Conservation (phyloP, 169 alveolate species). For the Eimeria tenella region DNA sequence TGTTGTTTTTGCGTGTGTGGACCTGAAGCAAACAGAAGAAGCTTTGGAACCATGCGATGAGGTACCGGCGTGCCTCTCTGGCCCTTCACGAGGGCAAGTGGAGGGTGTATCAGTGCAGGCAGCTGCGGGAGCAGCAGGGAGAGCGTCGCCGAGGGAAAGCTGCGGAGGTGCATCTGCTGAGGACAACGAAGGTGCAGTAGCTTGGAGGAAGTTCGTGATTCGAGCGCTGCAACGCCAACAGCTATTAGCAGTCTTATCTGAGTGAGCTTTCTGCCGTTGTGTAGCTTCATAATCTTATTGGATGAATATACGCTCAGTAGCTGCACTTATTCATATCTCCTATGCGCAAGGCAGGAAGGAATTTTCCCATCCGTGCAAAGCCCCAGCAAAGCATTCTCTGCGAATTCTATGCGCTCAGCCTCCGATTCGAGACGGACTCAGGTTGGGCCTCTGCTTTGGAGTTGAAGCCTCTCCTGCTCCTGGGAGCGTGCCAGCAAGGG, state of each 20-base stretch:
- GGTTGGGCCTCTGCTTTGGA: slow-evolving; percentile 68
- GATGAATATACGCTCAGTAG: neutral
- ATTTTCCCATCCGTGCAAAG: too few species aligned
- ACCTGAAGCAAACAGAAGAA: slow-evolving; percentile 40
- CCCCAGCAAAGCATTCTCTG: neutral
- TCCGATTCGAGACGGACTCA: slow-evolving; percentile 56
- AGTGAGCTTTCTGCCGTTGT: slow-evolving; percentile 28
- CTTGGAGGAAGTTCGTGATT: slow-evolving; percentile 8
- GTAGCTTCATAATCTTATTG: neutral
- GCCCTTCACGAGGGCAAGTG: too few species aligned
- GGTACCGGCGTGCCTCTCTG: neutral
- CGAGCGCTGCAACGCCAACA: slow-evolving; percentile 57
- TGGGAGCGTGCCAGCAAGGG: slow-evolving; percentile 31
- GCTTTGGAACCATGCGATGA: neutral
- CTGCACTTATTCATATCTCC: too few species aligned
- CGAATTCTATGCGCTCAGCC: slow-evolving; percentile 13
- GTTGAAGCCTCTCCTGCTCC: slow-evolving; percentile 43
- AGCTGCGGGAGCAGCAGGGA: slow-evolving; percentile 29
- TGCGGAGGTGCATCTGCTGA: neutral
- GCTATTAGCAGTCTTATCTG: slow-evolving; percentile 23
- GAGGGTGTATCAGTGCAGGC: neutral
- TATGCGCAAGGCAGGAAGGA: too few species aligned
- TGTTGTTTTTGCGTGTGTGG: slow-evolving; percentile 49
- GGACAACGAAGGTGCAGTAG: neutral
- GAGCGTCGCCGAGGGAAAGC: neutral